Base-by-base conservation (phyloP, 2,329 filamentous ascomycete species). In the Colletotrichum sp. region DNA sequence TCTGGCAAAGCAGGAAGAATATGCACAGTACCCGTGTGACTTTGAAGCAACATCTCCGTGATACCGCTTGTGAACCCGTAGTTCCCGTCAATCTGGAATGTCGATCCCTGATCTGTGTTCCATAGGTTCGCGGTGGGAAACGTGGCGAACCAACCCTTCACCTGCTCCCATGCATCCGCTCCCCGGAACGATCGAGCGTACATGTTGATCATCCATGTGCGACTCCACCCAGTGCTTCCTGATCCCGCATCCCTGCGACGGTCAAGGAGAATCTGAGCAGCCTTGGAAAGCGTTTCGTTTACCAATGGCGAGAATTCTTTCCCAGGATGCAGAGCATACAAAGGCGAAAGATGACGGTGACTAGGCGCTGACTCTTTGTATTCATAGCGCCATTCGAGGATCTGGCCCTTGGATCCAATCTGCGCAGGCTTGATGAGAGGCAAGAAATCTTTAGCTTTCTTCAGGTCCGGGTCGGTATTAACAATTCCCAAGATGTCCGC, bases 11-110 rank as follows among this genome's bases (percentile, higher is more conserved):
- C 81, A 36, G 79, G 79, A 15, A 78, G 62, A 24, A 77, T 73
- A 62, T 80, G 80, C 54, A 81, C 76, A 8, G 76, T 77, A 5
- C 70, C 74, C 9, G 68, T 62, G 33, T 83, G 81, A 51, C 81
- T 83, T 75, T 88, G 86, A 7, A 88, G 69, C 54, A 87, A 74
- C 79, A 84, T 84, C 76, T 88, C 87, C 3, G 84, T 78, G 21
- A 88, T 82, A 6, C 82, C 86, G 11, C 84, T 83, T 1, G 83
- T 82, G 21, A 84, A 83, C 2, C 86, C 86, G 72, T 87, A 86
- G 74, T 88, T 88, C 2, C 86, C 87, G 73, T 88, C 87, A 11
- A 87, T 86, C 77, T 88, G 87, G 75, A 88, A 87, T 18, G 75
- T 76, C 6, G 43, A 65, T 18, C 74, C 77, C 15, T 65, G 64